phyloP scores from a whole-genome alignment of 192 early-diverging fungal genomes.

The Coemansia sp. region DNA sequence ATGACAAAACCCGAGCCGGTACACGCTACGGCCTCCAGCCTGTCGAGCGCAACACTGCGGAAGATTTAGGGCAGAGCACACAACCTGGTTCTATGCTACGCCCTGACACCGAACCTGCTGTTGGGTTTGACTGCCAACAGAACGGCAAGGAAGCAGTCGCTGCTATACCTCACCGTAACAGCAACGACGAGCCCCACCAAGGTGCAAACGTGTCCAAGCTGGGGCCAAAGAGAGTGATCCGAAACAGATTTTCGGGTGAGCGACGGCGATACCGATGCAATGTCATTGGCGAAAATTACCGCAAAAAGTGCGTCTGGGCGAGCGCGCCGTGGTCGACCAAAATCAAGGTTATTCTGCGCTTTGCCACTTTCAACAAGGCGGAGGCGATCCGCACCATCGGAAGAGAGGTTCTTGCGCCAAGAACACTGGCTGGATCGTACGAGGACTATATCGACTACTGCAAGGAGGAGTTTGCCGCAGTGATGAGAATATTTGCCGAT shows the following conservation, averaged over 20 bases:
- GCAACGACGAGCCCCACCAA: neutral
- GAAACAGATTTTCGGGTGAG: conserved; percentile 40
- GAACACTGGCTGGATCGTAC: conserved; percentile 59
- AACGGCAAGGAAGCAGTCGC: neutral
- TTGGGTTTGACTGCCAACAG: neutral
- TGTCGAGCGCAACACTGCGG: neutral
- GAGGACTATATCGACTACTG: conserved; percentile 54
- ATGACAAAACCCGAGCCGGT: conserved; percentile 18
- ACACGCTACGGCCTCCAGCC: conserved; percentile 31
- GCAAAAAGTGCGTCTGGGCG: conserved; percentile 54
- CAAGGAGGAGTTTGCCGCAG: conserved; percentile 56
- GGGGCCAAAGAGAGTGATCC: conserved; percentile 3
- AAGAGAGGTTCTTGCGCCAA: conserved; percentile 47
- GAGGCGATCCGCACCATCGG: conserved; percentile 56
- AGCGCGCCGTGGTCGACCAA: conserved; percentile 50
- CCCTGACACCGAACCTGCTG: neutral
- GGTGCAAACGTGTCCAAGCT: neutral
- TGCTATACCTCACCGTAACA: neutral
- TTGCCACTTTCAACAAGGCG: conserved; percentile 54
- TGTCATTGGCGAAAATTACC: conserved; percentile 55
- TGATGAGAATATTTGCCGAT: conserved; percentile 58
- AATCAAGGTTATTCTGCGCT: conserved; percentile 52
- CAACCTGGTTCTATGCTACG: neutral
- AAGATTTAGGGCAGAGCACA: neutral
- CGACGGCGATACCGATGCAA: conserved; percentile 54